phyloP scores from a whole-genome alignment of 352 stramenopile genomes.

The Pythium vanterpoolii region DNA sequence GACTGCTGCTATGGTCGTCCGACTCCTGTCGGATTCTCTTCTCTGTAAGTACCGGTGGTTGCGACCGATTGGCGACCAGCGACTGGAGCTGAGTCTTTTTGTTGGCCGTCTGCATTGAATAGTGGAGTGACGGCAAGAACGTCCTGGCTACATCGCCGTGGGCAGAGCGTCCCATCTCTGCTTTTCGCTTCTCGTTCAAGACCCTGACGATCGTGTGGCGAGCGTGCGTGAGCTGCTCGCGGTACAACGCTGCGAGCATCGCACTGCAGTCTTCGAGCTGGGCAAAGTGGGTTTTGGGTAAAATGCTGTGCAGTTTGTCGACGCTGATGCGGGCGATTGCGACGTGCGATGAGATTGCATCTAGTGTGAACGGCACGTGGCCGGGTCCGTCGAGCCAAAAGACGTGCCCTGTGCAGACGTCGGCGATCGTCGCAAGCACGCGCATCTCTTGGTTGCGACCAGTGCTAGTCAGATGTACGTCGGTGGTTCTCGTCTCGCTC shows the following conservation, averaged over 20 bases:
- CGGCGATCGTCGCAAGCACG: conserved; percentile 46
- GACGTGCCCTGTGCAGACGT: conserved; percentile 47
- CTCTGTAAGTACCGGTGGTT: background rate
- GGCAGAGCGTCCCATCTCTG: conserved; percentile 18
- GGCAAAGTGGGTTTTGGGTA: conserved; percentile 31
- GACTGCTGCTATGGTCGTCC: background rate
- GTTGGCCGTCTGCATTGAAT: conserved; percentile 9
- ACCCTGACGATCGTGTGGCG: conserved; percentile 36
- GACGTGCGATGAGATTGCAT: conserved; percentile 42
- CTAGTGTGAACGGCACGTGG: conserved; percentile 35
- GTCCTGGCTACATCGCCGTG: background rate
- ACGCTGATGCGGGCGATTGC: conserved; percentile 42
- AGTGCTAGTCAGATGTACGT: background rate
- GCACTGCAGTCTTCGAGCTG: conserved; percentile 18
- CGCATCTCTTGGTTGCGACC: conserved; percentile 19
- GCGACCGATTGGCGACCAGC: background rate
- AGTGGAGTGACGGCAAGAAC: conserved; percentile 32
- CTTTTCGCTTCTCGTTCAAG: conserved; percentile 48
- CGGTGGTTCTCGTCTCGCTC: background rate
- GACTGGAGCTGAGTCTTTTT: conserved; percentile 10
- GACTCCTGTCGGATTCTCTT: background rate
- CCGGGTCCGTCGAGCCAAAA: conserved; percentile 44
- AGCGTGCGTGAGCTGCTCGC: conserved; percentile 32
- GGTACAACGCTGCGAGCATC: conserved; percentile 22
- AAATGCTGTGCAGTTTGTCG: conserved; percentile 43